Evolutionary conservation across 2,329 filamentous ascomycete species (phyloP), one percentile per base, ranked within the genome.

Genomic region (Penicillium palitans): DNA sequence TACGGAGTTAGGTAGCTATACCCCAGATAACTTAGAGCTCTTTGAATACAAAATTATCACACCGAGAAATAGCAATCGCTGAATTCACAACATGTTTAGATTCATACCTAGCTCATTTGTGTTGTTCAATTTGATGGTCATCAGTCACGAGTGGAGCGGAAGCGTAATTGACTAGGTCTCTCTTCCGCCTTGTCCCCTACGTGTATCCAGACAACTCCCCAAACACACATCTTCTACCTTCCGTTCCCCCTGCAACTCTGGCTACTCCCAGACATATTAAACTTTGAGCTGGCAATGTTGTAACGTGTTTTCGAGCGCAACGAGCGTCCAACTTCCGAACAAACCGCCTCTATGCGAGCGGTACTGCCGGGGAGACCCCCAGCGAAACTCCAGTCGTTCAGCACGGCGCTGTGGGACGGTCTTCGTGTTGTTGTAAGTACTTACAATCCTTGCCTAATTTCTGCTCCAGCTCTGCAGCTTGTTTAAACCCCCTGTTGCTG

Each of bases 311-410:
- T 57, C 54, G 50, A 68, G 64, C 66, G 68, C 68, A 73, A 61
- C 61, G 56, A 67, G 63, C 65, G 64, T 66, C 58, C 61, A 55
- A 57, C 60, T 52, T 61, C 64, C 45, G 60, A 65, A 58, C 64
- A 62, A 65, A 68, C 72, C 71, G 71, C 74, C 79, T 86, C 79
- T 75, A 92, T 92, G 89, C 87, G 87, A 82, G 84, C 86, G 73
- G 85, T 93, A 78, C 83, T 93, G 68, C 91, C 91, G 64, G 90
- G 90, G 74, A 86, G 87, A 79, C 90, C 91, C 74, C 86, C 85
- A 80, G 83, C 88, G 69, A 89, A 86, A 81, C 87, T 91, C 70
- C 90, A 93, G 81, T 87, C 88, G 78, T 81, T 92, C 72, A 85
- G 86, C 74, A 88, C 87, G 61, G 89, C 87, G 73, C 82, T 84